phyloP scores from a whole-genome alignment of 2,329 filamentous ascomycete genomes.

The Phaeosphaeriaceae sp. region DNA sequence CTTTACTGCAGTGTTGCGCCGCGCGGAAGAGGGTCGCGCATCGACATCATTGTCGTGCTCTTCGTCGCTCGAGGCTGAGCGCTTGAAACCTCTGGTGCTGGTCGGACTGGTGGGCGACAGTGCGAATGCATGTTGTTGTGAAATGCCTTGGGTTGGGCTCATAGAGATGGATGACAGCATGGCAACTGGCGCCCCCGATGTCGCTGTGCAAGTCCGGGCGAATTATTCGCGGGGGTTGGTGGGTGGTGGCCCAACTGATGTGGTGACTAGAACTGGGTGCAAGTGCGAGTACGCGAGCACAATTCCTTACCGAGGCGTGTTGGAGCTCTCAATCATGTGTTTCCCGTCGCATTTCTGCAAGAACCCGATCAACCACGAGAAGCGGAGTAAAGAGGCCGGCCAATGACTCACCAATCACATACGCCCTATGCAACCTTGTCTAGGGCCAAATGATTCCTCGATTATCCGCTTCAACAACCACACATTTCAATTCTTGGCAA shows the following conservation, averaged over 20 bases:
- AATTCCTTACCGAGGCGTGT: background rate
- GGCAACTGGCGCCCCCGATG: constrained; percentile 9
- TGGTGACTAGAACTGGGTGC: background rate
- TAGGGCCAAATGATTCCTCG: too few species aligned
- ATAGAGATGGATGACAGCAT: constrained; percentile 22
- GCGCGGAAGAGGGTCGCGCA: constrained; percentile 31
- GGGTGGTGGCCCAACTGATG: background rate
- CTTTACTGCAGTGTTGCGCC: constrained; percentile 58
- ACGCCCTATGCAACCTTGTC: constrained; percentile 1
- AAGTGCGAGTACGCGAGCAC: background rate
- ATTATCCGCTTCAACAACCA: too few species aligned
- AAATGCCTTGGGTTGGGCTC: constrained; percentile 32
- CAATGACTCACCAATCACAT: constrained; percentile 5
- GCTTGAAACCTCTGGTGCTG: constrained; percentile 44
- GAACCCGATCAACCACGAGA: constrained; percentile 2
- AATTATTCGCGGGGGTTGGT: background rate
- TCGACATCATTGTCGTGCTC: constrained; percentile 40
- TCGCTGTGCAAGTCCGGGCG: background rate
- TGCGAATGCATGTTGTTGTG: constrained; percentile 30
- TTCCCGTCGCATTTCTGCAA: constrained; percentile 7
- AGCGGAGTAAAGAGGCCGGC: background rate
- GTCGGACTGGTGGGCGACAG: constrained; percentile 30
- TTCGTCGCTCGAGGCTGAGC: constrained; percentile 46
- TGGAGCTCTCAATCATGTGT: constrained; percentile 3
- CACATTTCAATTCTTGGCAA: too few species aligned